phyloP scores from a whole-genome alignment of 225 moss, liverwort and hornwort genomes.

The Pseudoscleropodium purum region DNA sequence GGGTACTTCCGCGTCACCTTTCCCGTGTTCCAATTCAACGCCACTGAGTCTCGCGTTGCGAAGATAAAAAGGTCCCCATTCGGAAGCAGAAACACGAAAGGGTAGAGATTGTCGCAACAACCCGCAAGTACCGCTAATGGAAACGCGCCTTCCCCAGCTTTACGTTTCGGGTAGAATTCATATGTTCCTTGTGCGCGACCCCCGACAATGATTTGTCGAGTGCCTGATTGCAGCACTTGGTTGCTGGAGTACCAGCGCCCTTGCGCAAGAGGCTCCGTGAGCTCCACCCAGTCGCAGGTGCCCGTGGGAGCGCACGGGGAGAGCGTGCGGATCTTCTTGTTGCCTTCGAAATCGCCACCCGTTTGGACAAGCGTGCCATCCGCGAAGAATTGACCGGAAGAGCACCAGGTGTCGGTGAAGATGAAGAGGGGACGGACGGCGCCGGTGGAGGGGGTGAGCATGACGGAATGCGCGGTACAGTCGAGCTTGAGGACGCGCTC shows the following conservation, averaged over 20 bases:
- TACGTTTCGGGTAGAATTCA: conserved; percentile 29
- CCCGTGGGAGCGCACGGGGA: background rate
- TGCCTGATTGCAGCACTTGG: conserved; percentile 15
- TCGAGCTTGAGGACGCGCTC: conserved; percentile 26
- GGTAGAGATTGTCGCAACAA: conserved; percentile 29
- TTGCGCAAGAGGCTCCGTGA: background rate
- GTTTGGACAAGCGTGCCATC: conserved; percentile 15
- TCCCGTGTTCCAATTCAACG: conserved; percentile 15
- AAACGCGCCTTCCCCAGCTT: background rate
- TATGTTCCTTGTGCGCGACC: conserved; percentile 4
- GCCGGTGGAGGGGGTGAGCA: background rate
- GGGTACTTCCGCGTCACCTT: conserved; percentile 16
- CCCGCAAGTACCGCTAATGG: background rate
- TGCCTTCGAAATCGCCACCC: conserved; percentile 33
- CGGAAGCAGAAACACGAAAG: conserved; percentile 28
- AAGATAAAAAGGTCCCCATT: conserved; percentile 24
- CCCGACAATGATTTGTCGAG: conserved; percentile 28
- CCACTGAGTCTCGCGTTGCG: conserved; percentile 2
- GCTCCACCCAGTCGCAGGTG: conserved; percentile 27
- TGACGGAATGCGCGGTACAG: conserved; percentile 33
- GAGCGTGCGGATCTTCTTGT: conserved; percentile 18
- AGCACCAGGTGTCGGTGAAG: conserved; percentile 39
- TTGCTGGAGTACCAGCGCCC: conserved; percentile 37
- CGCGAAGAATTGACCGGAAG: conserved; percentile 12
- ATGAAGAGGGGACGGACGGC: conserved; percentile 9